Percentiles rank a stretch among this genome's conserved stretches.
These are phyloP conservation scores for Oleoguttula mirabilis DNA, from an alignment of 495 filamentous ascomycete species.

Conservation along the genomic window DNA sequence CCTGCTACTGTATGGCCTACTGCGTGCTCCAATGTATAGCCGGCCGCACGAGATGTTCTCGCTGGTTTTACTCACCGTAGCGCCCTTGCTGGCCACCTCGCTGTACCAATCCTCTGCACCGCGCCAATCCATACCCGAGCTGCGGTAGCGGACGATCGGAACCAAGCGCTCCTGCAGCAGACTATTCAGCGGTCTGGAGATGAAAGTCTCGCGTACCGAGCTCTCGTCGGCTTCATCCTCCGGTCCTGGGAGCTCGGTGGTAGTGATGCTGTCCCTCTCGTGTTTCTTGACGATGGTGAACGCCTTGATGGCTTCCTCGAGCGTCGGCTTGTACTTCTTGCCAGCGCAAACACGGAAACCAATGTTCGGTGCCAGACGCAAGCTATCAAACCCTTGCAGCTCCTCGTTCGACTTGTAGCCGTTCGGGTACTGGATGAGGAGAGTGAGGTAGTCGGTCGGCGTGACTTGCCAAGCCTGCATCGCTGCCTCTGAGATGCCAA, in stretches of 20 bases:
- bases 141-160: constrained; percentile 48
- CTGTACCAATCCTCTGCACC: constrained; percentile 51
- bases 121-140: constrained; percentile 49
- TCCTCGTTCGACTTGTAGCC: constrained; percentile 46
- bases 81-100: constrained; percentile 32
- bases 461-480: constrained; percentile 66
- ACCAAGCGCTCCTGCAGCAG: constrained; percentile 60
- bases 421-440: constrained; percentile 55
- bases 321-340: constrained; percentile 43
- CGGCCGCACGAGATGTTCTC: too few relatives aligned
- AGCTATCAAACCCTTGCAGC: constrained; percentile 25
- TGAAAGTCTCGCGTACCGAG: constrained; percentile 47
- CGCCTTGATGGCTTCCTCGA: constrained; percentile 36
- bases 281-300: constrained; percentile 33
- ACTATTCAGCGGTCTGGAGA: constrained; percentile 58
- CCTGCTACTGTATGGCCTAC: too few relatives aligned
- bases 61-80: too few relatives aligned
- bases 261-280: neutral
- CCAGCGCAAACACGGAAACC: constrained; percentile 41
- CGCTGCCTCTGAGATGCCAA: constrained; percentile 66
- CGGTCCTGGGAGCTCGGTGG: constrained; percentile 9
- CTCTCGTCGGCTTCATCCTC: constrained; percentile 21
- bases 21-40: too few relatives aligned
- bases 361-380: constrained; percentile 18
- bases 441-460: constrained; percentile 56